Conservation (phyloP, 164 flowering plant species). For the Chloranthus sessilifolius region DNA sequence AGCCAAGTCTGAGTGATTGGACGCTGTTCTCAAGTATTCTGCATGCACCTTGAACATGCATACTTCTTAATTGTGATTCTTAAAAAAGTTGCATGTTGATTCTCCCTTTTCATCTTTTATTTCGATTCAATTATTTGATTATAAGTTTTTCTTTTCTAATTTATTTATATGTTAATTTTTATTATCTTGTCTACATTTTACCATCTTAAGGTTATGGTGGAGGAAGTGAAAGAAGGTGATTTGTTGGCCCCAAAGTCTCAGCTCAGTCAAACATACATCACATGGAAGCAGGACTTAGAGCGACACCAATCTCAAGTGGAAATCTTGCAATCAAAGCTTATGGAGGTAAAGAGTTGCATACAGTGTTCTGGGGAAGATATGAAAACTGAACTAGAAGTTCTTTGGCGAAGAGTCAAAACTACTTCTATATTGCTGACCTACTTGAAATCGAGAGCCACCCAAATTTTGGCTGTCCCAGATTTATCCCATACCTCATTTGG, state of each 20-base stretch:
- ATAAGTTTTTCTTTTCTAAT: too few species aligned
- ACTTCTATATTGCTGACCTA: slow-evolving; percentile 57
- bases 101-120: too few species aligned
- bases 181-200: too few species aligned
- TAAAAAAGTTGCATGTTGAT: too few species aligned
- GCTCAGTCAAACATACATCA: slow-evolving; percentile 27
- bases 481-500: slow-evolving; percentile 73
- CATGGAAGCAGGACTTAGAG: slow-evolving; percentile 60
- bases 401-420: slow-evolving; percentile 72
- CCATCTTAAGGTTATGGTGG: slow-evolving; percentile 39
- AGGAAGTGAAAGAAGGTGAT: too few species aligned
- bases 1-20: too few species aligned
- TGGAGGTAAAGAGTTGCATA: slow-evolving; percentile 51
- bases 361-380: slow-evolving; percentile 52
- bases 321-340: slow-evolving; percentile 47
- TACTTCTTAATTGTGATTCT: too few species aligned
- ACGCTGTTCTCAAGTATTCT: too few species aligned
- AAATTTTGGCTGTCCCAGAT: slow-evolving; percentile 56
- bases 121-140: too few species aligned
- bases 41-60: too few species aligned
- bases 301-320: slow-evolving; percentile 45
- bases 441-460: slow-evolving; percentile 73
- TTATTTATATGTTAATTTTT: too few species aligned
- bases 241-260: too few species aligned
- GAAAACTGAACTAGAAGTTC: slow-evolving; percentile 63